Evolutionary conservation across 306 rosid genomes (phyloP), one percentile per base, ranked within the genome.

Genomic region (Malus orientalis): DNA sequence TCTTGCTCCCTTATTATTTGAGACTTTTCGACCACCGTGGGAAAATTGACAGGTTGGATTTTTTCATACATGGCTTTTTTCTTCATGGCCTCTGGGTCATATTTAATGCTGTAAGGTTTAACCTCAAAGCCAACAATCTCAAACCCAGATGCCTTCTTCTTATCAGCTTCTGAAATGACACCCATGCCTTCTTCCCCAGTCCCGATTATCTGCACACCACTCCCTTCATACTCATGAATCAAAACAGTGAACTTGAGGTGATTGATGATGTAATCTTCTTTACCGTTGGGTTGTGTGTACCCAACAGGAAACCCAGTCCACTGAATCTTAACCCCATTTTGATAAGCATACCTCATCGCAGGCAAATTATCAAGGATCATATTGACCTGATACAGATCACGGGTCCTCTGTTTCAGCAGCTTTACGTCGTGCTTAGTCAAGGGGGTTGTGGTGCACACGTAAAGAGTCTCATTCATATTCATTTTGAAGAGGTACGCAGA

Each of bases 291-390:
- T 4, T 92, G 88, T 1, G 94, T 86, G 80, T 86, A 91, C 30
- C 97, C 98, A 76, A 93, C 91, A 19, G 98, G 98, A 75, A 83
- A 93, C 74, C 98, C 98, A 18, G 97, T 93, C 98, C 98, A 93
- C 88, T 87, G 98, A 77, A 91, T 89, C 59, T 85, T 87, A 60
- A 85, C 59, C 69, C 94, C 97, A 54, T 93, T 90, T 77, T 87
- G 97, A 64, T 75, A 83, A 55, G 97, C 91, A 81, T 61, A 91
- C 75, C 98, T 87, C 94, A 91, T 86, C 4, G 90, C 98, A 0
- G 97, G 98, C 81, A 93, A 83, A 83, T 91, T 91, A 86, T 91
- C 98, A 55, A 93, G 91, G 65, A 93, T 93, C 98, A 93, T 91
- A 70, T 93, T 93, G 1, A 93, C 98, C 80, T 93, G 97, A 84